Evolutionary conservation across 768 basidiomycete genomes (phyloP).

Genomic region (Dentipellis sp.): DNA sequence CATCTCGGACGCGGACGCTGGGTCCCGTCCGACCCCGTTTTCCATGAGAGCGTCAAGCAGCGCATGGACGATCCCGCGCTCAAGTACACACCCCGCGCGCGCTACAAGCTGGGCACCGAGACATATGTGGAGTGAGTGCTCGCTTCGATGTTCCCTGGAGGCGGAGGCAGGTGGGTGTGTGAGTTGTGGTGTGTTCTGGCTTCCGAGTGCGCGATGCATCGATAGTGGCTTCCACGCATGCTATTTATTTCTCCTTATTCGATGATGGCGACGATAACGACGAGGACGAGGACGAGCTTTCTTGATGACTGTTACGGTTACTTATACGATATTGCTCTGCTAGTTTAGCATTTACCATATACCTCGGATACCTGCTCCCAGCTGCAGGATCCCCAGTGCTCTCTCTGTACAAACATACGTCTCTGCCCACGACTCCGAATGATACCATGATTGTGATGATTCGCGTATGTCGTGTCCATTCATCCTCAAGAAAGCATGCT

Average conservation of each 20-base stretch:
- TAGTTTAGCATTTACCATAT: not conserved
- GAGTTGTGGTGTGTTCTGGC: not conserved
- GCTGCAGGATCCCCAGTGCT: no score
- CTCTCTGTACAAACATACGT: no score
- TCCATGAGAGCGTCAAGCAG: constrained; percentile 55
- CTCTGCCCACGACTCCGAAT: no score
- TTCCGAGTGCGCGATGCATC: not conserved
- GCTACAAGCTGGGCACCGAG: constrained; percentile 37
- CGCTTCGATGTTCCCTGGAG: not conserved
- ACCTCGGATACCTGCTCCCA: no score
- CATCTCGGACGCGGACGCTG: constrained; percentile 51
- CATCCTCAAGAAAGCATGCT: no score
- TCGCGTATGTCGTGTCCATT: not conserved
- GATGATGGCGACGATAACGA: not conserved
- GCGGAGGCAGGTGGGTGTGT: not conserved
- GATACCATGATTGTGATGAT: not conserved
- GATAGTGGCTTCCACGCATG: not conserved
- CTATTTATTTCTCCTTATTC: not conserved
- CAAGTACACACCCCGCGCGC: constrained; percentile 51
- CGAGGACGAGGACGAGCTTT: not conserved
- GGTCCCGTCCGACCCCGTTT: constrained; percentile 40
- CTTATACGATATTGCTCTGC: not conserved
- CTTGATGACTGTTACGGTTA: not conserved
- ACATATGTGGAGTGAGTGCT: constrained; percentile 28
- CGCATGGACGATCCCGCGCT: constrained; percentile 40